phyloP scores from a whole-genome alignment of 768 basidiomycete genomes.

The Austroboletus festivus region DNA sequence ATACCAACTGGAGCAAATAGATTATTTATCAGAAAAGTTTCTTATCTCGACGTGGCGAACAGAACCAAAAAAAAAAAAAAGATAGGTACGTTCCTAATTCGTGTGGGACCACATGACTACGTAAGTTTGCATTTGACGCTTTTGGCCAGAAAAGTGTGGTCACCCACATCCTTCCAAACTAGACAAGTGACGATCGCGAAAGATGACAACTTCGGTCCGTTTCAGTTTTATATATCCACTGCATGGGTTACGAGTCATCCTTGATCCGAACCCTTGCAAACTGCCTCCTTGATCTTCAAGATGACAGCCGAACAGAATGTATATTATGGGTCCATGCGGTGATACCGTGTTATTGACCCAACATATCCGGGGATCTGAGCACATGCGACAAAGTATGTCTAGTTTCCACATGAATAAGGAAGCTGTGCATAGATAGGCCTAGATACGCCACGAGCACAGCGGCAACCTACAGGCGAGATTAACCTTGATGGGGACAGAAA shows the following conservation, averaged over 20 bases:
- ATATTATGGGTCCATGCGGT: too few relatives aligned
- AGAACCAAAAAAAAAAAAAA: too few relatives aligned
- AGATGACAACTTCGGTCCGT: conserved; percentile 9
- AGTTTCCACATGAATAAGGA: background rate
- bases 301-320: too few relatives aligned
- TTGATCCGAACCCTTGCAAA: conserved; percentile 9
- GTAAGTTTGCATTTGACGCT: background rate
- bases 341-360: too few relatives aligned
- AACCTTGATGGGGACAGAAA: conserved; percentile 19
- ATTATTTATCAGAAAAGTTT: too few relatives aligned
- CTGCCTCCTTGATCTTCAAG: too few relatives aligned
- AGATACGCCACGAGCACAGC: conserved; percentile 14
- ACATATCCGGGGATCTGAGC: too few relatives aligned
- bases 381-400: background rate
- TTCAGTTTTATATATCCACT: background rate
- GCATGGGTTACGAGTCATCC: conserved; percentile 1
- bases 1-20: too few relatives aligned
- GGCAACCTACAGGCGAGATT: conserved; percentile 19
- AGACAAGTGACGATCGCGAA: conserved; percentile 10
- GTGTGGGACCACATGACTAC: conserved; percentile 3
- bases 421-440: conserved; percentile 1
- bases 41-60: too few relatives aligned
- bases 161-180: conserved; percentile 24
- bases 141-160: conserved; percentile 13
- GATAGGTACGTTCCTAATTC: conserved; percentile 7